phyloP scores from a whole-genome alignment of 805 yeast species.

The Candida khao-thaluensis region DNA sequence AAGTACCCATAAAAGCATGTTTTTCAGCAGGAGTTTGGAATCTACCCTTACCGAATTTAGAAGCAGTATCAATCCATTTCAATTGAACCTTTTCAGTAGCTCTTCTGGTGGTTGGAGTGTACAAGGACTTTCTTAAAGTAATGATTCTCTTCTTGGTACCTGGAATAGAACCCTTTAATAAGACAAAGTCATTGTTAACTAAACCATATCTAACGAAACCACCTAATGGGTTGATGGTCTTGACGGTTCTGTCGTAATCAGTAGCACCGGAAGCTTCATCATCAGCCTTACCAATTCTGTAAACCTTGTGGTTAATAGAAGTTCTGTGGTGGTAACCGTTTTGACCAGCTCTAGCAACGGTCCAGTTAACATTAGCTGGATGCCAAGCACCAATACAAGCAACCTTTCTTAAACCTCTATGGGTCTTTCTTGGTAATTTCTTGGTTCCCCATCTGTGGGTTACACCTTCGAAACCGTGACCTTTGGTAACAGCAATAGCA shows the following conservation, averaged over 20 bases:
- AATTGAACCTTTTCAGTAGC: slow-evolving; percentile 95
- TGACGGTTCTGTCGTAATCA: slow-evolving; percentile 98
- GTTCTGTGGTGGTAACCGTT: slow-evolving; percentile 99
- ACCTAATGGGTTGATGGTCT: slow-evolving; percentile 99
- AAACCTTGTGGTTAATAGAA: slow-evolving; percentile 99
- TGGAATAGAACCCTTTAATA: slow-evolving; percentile 98
- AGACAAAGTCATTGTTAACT: slow-evolving; percentile 95
- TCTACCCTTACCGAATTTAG: slow-evolving; percentile 99
- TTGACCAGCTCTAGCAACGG: slow-evolving; percentile 99
- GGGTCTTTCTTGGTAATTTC: slow-evolving; percentile 99
- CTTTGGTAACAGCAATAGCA: slow-evolving; percentile 99
- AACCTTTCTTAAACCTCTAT: slow-evolving; percentile 99
- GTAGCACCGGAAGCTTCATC: slow-evolving; percentile 96
- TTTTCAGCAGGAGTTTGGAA: slow-evolving; percentile 99
- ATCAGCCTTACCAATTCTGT: slow-evolving; percentile 97
- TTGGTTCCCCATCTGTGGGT: slow-evolving; percentile 99
- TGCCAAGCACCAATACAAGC: slow-evolving; percentile 99
- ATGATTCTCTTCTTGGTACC: slow-evolving; percentile 99
- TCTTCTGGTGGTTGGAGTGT: slow-evolving; percentile 96
- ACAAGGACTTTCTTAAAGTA: slow-evolving; percentile 97
- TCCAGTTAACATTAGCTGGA: slow-evolving; percentile 99
- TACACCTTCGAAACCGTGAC: slow-evolving; percentile 99
- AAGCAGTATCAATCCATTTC: slow-evolving; percentile 99
- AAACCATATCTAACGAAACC: slow-evolving; percentile 99
- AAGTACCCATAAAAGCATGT: slow-evolving; percentile 99